Evolutionary conservation across 75 land plant species (phyloP).

Genomic region (Sequoia sempervirens): DNA sequence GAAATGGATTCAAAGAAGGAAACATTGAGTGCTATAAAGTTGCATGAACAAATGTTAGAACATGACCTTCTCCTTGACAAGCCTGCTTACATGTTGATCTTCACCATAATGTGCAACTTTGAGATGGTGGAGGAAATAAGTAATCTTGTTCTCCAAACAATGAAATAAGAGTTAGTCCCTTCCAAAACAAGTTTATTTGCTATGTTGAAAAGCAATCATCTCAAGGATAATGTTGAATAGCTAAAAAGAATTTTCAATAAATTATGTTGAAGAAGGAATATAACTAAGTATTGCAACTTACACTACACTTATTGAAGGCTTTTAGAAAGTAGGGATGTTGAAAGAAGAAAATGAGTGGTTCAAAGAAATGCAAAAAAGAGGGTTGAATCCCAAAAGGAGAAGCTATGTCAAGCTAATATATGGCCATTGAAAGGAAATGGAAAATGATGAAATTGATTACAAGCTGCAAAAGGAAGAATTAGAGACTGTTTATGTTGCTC

Average conservation of each 20-base stretch:
- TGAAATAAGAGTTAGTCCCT: conserved; percentile 40
- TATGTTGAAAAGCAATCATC: conserved; percentile 52
- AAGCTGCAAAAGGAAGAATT: no score
- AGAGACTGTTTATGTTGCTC: no score
- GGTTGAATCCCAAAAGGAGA: conserved; percentile 42
- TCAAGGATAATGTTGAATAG: conserved; percentile 49
- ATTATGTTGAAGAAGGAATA: conserved; percentile 46
- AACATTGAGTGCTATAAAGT: conserved; percentile 28
- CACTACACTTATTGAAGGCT: conserved; percentile 57
- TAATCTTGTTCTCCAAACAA: conserved; percentile 49
- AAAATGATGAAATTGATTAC: no score
- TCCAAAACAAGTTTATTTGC: conserved; percentile 62
- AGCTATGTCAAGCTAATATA: conserved; percentile 53
- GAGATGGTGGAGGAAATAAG: conserved; percentile 45
- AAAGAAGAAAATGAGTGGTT: conserved; percentile 39
- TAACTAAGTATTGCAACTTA: conserved; percentile 66
- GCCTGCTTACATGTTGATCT: conserved; percentile 51
- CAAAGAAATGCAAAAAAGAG: conserved; percentile 33
- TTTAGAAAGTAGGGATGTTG: conserved; percentile 43
- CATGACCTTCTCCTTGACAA: conserved; percentile 25
- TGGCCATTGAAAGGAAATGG: conserved; percentile 41
- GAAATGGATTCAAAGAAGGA: no score
- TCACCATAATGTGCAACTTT: conserved; percentile 41
- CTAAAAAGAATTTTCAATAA: conserved; percentile 54
- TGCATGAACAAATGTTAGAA: conserved; percentile 25